Conservation (phyloP, 768 basidiomycete genomes). For the Chiua virens region DNA sequence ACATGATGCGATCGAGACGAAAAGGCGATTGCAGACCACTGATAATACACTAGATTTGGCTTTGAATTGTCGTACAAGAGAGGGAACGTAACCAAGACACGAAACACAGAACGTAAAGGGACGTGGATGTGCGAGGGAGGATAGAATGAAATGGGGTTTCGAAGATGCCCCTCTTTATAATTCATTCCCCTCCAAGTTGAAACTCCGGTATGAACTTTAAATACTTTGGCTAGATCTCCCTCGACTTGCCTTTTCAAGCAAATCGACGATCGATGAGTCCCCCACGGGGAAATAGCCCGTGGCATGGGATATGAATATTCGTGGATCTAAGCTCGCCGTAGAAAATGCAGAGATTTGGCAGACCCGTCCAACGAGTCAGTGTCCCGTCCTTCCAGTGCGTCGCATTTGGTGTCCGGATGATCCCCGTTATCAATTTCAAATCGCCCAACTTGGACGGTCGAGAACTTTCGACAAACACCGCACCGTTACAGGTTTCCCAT, state of each 20-base stretch:
- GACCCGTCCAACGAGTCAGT: background rate
- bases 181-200: slow-evolving; percentile 35
- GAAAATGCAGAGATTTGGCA: too few relatives aligned
- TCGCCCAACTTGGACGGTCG: slow-evolving; percentile 1
- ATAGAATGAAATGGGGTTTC: slow-evolving; percentile 24
- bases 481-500: background rate
- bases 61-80: slow-evolving; percentile 51
- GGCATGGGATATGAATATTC: background rate
- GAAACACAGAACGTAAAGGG: slow-evolving; percentile 46
- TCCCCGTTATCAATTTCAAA: slow-evolving; percentile 29
- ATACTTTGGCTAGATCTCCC: slow-evolving; percentile 20
- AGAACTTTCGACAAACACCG: background rate
- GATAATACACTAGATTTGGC: slow-evolving; percentile 50
- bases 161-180: slow-evolving; percentile 45
- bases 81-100: slow-evolving; percentile 58
- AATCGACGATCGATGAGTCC: slow-evolving; percentile 17
- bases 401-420: background rate
- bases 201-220: slow-evolving; percentile 49
- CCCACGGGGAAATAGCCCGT: slow-evolving; percentile 11
- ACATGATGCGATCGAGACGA: slow-evolving; percentile 38
- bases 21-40: slow-evolving; percentile 27
- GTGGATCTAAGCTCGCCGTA: too few relatives aligned
- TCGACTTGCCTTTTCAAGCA: slow-evolving; percentile 18
- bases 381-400: background rate
- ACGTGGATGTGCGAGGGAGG: slow-evolving; percentile 51